Conservation (phyloP, 441 rosid genomes). For the Aleurites moluccanus region DNA sequence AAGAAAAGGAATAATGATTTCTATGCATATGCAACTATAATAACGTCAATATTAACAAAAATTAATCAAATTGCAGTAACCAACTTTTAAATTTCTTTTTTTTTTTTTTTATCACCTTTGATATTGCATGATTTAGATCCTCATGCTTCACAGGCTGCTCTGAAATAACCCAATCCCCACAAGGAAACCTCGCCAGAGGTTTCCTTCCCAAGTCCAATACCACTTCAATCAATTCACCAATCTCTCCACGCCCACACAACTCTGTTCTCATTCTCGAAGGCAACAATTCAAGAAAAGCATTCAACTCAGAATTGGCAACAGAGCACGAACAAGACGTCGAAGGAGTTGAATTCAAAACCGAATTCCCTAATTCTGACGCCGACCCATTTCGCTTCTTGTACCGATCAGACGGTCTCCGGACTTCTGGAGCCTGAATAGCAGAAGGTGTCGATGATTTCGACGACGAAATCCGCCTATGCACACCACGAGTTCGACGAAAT, state of each 20-base stretch:
- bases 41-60: background rate
- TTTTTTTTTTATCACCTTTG: slow-evolving; percentile 58
- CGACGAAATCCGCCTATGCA: slow-evolving; percentile 43
- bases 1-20: background rate
- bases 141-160: slow-evolving; percentile 61
- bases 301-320: slow-evolving; percentile 53
- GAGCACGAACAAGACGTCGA: slow-evolving; percentile 26
- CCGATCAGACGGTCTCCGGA: slow-evolving; percentile 58
- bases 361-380: slow-evolving; percentile 31
- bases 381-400: slow-evolving; percentile 43
- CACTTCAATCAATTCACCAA: slow-evolving; percentile 76
- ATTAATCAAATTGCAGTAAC: background rate
- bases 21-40: background rate
- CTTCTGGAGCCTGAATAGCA: slow-evolving; percentile 40
- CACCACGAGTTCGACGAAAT: slow-evolving; percentile 57
- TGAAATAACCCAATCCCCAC: slow-evolving; percentile 86
- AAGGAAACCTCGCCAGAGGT: slow-evolving; percentile 93
- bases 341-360: slow-evolving; percentile 27
- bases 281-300: slow-evolving; percentile 64
- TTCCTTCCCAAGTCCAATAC: slow-evolving; percentile 91
- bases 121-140: slow-evolving; percentile 68
- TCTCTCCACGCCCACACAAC: slow-evolving; percentile 50
- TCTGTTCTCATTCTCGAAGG: slow-evolving; percentile 62
- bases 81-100: slow-evolving; percentile 1
- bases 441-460: slow-evolving; percentile 41